These are phyloP conservation scores for Termitomyces sp. DNA, from an alignment of 768 basidiomycete species.

Conservation along the genomic window DNA sequence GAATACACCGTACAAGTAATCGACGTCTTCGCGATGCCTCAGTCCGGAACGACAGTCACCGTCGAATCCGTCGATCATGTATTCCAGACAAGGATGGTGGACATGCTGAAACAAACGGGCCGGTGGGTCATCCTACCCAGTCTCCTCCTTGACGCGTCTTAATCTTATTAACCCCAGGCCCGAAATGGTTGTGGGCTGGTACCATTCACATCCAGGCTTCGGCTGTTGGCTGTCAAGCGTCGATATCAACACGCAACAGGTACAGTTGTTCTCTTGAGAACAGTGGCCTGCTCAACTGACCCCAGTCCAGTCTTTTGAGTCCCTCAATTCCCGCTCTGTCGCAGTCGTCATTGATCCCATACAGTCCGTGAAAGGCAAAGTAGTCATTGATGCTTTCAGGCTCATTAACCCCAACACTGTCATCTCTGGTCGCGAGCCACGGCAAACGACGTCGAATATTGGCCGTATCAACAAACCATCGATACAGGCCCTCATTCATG, in stretches of 20 bases:
- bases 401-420: slow-evolving; percentile 91
- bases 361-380: slow-evolving; percentile 98
- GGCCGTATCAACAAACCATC: slow-evolving; percentile 99
- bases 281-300: slow-evolving; percentile 11
- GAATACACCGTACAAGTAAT: slow-evolving; percentile 94
- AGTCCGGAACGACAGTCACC: slow-evolving; percentile 94
- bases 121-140: slow-evolving; percentile 48
- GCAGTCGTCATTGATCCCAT: slow-evolving; percentile 98
- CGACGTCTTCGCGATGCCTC: slow-evolving; percentile 99
- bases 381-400: slow-evolving; percentile 98
- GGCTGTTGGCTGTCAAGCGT: slow-evolving; percentile 99
- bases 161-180: slow-evolving; percentile 46
- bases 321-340: slow-evolving; percentile 87
- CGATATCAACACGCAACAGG: slow-evolving; percentile 99
- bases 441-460: slow-evolving; percentile 97
- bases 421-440: slow-evolving; percentile 88
- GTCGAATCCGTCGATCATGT: slow-evolving; percentile 99
- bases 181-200: slow-evolving; percentile 99
- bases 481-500: slow-evolving; percentile 97
- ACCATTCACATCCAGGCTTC: slow-evolving; percentile 99
- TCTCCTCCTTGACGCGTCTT: background rate
- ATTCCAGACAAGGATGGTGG: slow-evolving; percentile 97
- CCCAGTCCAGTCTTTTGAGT: slow-evolving; percentile 83
- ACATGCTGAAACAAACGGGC: slow-evolving; percentile 99
- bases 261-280: slow-evolving; percentile 25